Evolutionary conservation across 2,329 filamentous ascomycete genomes (phyloP), one percentile per base, ranked within the genome.

Genomic region (Aspergillus clavatus): DNA sequence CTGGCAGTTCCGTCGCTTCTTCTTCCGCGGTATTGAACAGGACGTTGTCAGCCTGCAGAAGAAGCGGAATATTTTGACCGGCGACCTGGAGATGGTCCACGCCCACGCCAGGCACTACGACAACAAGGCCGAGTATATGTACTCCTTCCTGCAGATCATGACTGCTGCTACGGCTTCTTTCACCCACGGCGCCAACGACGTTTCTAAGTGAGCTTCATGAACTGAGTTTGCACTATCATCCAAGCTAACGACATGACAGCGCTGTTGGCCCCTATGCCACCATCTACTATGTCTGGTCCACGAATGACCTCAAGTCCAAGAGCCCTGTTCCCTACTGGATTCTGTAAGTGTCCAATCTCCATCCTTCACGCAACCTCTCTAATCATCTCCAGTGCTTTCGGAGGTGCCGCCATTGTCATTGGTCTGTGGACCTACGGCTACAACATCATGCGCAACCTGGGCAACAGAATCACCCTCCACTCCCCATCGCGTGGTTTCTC

Each of bases 351-450:
- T 3, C 11, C 24, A 16, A 7, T 2, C 1, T 29, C 16, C 1
- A 1, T 21, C 4, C 5, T 5, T 2, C 7, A 5, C 24, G 12
- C 7, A 18, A n/a, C 4, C 12, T 5, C 4, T 5, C 11, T 14
- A 31, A 26, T 36, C 23, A 26, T 12, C 10, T 18, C 12, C 18
- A 54, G 52, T 24, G 52, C 43, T 2, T 54, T 54, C 27, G 52
- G 52, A 22, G 52, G 52, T 28, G 39, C 21, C 6, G 44, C 42
- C 10, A 47, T 54, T 11, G 36, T 48, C 5, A 52, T 54, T 23
- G 52, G 52, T 16, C 43, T 54, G 11, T 54, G 52, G 52, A 54
- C 52, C 6, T 54, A 54, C 41, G 52, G 52, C 10, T 54, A 54
- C 47, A 50, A 54, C 26, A 54, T 54, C 41, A 52, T 54, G 50